Percentiles rank a stretch among this genome's conserved stretches.
Conservation (phyloP, 2,329 filamentous ascomycete genomes). For the Monosporascus sp. region DNA sequence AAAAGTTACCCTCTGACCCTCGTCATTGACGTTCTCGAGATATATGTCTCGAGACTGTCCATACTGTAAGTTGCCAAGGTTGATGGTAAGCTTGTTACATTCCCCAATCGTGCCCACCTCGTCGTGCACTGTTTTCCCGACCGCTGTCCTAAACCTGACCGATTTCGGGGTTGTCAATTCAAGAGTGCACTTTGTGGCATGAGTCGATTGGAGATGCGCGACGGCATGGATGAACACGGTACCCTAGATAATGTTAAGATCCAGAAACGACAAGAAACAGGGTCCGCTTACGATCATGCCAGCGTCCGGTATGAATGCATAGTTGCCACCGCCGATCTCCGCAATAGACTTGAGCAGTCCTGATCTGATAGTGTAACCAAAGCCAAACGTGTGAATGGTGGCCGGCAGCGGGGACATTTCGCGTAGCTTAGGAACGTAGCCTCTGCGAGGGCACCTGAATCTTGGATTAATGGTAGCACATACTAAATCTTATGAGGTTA, state of each 20-base stretch:
- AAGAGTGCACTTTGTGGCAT: conserved; percentile 42
- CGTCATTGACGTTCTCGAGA: conserved; percentile 27
- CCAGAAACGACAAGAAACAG: neutral
- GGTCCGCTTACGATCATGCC: conserved; percentile 49
- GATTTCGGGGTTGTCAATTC: conserved; percentile 33
- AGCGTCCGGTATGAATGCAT: conserved; percentile 56
- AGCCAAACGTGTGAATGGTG: conserved; percentile 49
- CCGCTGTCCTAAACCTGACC: conserved; percentile 34
- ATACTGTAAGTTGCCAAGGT: conserved; percentile 51
- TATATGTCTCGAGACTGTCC: conserved; percentile 56
- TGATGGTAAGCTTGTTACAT: conserved; percentile 30
- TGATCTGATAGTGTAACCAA: conserved; percentile 44
- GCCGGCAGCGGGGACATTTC: conserved; percentile 35
- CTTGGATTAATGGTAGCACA: conserved; percentile 1
- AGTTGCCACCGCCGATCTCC: conserved; percentile 52
- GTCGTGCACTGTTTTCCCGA: conserved; percentile 34
- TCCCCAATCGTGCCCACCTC: conserved; percentile 15
- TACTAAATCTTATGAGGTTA: neutral
- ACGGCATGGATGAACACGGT: conserved; percentile 59
- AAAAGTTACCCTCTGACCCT: conserved; percentile 3
- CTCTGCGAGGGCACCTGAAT: conserved; percentile 39
- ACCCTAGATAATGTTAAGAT: conserved; percentile 29
- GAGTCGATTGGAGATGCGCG: conserved; percentile 56
- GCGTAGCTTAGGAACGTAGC: conserved; percentile 51
- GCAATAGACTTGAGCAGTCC: conserved; percentile 56